Percentiles rank a stretch among this genome's conserved stretches.
phyloP scores from a whole-genome alignment of 345 rosid genomes.

The Eucalyptus sp. region DNA sequence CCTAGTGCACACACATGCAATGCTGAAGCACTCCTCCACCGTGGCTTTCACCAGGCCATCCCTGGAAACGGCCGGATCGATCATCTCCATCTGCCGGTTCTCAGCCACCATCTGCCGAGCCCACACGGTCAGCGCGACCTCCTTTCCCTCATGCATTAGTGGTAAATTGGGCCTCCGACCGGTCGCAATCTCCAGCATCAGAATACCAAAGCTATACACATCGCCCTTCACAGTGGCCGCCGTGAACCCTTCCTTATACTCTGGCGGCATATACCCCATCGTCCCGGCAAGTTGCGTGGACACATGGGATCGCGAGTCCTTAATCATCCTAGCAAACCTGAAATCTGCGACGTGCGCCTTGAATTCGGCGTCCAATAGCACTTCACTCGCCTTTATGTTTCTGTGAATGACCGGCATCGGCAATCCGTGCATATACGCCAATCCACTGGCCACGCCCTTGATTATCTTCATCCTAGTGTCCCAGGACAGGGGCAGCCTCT shows the following conservation, averaged over 20 bases:
- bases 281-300: slow-evolving; percentile 84
- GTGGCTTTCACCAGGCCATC: slow-evolving; percentile 5
- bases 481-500: slow-evolving; percentile 33
- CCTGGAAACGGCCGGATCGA: slow-evolving; percentile 7
- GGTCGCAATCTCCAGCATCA: slow-evolving; percentile 68
- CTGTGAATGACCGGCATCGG: slow-evolving; percentile 61
- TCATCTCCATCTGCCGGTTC: slow-evolving; percentile 35
- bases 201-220: slow-evolving; percentile 68
- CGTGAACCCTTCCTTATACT: slow-evolving; percentile 60
- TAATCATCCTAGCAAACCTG: slow-evolving; percentile 51
- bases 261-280: slow-evolving; percentile 96
- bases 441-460: slow-evolving; percentile 51
- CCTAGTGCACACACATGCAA: slow-evolving; percentile 44
- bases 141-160: slow-evolving; percentile 1
- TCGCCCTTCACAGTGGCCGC: slow-evolving; percentile 50
- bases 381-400: slow-evolving; percentile 74
- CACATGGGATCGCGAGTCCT: slow-evolving; percentile 45
- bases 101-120: slow-evolving; percentile 21
- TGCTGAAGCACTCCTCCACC: slow-evolving; percentile 42
- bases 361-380: slow-evolving; percentile 39
- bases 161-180: slow-evolving; percentile 60
- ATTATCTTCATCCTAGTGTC: slow-evolving; percentile 34
- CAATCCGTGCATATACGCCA: slow-evolving; percentile 55
- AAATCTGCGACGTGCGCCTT: slow-evolving; percentile 72
- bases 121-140: slow-evolving; percentile 46